phyloP scores from a whole-genome alignment of 805 yeast genomes.

The Spathaspora sp. region DNA sequence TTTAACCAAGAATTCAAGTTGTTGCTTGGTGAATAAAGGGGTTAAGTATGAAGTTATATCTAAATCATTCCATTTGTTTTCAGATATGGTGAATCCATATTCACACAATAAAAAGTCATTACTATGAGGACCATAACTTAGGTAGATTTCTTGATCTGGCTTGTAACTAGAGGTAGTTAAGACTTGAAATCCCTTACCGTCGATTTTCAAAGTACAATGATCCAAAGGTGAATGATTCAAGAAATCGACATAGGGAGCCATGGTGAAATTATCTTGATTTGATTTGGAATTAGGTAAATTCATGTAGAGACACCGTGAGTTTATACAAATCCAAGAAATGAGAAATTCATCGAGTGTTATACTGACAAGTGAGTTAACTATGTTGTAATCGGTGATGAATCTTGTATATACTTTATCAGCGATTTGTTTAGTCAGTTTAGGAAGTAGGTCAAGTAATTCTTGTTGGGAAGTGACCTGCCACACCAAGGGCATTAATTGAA shows the following conservation, averaged over 20 bases:
- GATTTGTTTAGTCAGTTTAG: conserved; percentile 39
- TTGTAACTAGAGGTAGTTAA: conserved; percentile 24
- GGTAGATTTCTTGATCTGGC: conserved; percentile 53
- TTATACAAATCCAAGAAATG: conserved; percentile 84
- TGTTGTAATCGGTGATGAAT: conserved; percentile 44
- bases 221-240: conserved; percentile 65
- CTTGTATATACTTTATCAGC: conserved; percentile 38
- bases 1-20: conserved; percentile 44
- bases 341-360: conserved; percentile 30
- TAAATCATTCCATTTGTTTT: conserved; percentile 66
- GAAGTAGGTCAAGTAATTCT: conserved; percentile 36
- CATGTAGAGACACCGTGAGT: conserved; percentile 88
- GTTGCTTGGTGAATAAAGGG: conserved; percentile 29
- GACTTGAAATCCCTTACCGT: conserved; percentile 52
- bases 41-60: conserved; percentile 53
- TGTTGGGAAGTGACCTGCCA: conserved; percentile 45
- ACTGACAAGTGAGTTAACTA: conserved; percentile 23
- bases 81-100: conserved; percentile 69
- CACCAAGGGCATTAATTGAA: conserved; percentile 54
- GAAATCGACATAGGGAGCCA: conserved; percentile 91
- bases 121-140: conserved; percentile 86
- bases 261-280: conserved; percentile 66
- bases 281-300: conserved; percentile 52
- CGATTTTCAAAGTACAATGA: conserved; percentile 50
- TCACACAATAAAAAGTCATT: conserved; percentile 80